Conservation (phyloP, 2,329 filamentous ascomycete genomes). For the Didymella exigua region DNA sequence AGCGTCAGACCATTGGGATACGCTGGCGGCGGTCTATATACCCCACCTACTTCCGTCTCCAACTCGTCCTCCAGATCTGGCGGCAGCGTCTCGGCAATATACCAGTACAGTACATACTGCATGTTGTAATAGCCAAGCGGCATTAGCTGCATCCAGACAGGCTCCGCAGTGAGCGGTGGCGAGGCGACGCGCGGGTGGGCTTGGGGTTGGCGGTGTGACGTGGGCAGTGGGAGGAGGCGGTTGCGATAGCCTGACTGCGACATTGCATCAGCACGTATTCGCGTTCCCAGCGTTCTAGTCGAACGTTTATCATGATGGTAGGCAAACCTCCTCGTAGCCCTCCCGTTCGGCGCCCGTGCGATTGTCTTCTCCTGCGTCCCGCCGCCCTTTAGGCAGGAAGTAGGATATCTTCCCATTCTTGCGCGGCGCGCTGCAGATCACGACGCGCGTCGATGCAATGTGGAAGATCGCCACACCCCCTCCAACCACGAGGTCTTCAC, state of each 20-base stretch:
- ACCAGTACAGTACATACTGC: slow-evolving; percentile 57
- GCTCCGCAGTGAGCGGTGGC: slow-evolving; percentile 48
- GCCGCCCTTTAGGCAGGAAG: slow-evolving; percentile 57
- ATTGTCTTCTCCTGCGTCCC: slow-evolving; percentile 55
- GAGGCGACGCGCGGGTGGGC: slow-evolving; percentile 37
- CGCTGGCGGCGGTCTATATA: slow-evolving; percentile 47
- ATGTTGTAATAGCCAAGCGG: slow-evolving; percentile 38
- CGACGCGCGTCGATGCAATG: slow-evolving; percentile 52
- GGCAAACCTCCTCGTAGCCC: slow-evolving; percentile 56
- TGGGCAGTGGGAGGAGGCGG: slow-evolving; percentile 54
- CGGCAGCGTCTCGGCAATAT: slow-evolving; percentile 55
- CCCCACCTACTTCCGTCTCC: slow-evolving; percentile 25
- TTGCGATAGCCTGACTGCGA: slow-evolving; percentile 55
- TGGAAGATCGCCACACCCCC: slow-evolving; percentile 59
- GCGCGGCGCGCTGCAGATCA: slow-evolving; percentile 54
- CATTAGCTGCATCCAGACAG: slow-evolving; percentile 54
- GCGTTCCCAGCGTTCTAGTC: background rate
- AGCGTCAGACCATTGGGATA: slow-evolving; percentile 48
- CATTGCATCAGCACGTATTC: background rate
- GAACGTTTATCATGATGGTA: background rate
- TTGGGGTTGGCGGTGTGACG: slow-evolving; percentile 52
- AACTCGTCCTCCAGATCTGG: slow-evolving; percentile 42
- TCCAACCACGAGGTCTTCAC: slow-evolving; percentile 38
- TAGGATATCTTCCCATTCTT: slow-evolving; percentile 46
- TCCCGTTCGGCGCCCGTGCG: slow-evolving; percentile 53